Conservation (phyloP, 2,329 filamentous ascomycete genomes). For the Davidsoniella virescens region DNA sequence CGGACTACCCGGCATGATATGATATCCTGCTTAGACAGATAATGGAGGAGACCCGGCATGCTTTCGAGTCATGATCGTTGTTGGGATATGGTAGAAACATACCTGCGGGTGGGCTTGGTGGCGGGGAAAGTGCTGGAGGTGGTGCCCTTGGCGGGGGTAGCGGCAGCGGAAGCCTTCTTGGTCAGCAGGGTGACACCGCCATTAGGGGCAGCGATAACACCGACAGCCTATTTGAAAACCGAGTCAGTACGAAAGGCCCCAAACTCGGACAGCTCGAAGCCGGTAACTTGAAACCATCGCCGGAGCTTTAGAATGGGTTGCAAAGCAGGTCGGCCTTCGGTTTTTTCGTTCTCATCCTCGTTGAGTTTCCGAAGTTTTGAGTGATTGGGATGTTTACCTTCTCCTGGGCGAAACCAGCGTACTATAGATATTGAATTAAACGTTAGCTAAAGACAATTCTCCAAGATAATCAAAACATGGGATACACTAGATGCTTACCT, state of each 20-base stretch:
- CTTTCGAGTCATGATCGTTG: too few relatives aligned
- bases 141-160: slow-evolving; percentile 55
- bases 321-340: not conserved
- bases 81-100: slow-evolving; percentile 4
- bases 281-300: not conserved
- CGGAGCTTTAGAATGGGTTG: not conserved
- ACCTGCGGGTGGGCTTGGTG: slow-evolving; percentile 61
- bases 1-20: too few relatives aligned
- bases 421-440: slow-evolving; percentile 29
- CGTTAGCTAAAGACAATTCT: slow-evolving; percentile 20
- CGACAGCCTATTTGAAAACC: slow-evolving; percentile 50
- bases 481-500: slow-evolving; percentile 37
- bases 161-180: slow-evolving; percentile 62
- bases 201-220: slow-evolving; percentile 58
- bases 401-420: slow-evolving; percentile 84
- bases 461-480: not conserved
- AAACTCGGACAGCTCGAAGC: not conserved
- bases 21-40: not conserved
- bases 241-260: slow-evolving; percentile 5
- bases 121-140: slow-evolving; percentile 53
- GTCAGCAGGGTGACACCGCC: slow-evolving; percentile 64
- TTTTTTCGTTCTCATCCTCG: not conserved
- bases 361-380: not conserved
- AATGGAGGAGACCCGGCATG: too few relatives aligned
- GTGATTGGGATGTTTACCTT: slow-evolving; percentile 47